These are phyloP conservation scores for Pythium periplocum DNA, from an alignment of 352 stramenopile species.

Conservation along the genomic window DNA sequence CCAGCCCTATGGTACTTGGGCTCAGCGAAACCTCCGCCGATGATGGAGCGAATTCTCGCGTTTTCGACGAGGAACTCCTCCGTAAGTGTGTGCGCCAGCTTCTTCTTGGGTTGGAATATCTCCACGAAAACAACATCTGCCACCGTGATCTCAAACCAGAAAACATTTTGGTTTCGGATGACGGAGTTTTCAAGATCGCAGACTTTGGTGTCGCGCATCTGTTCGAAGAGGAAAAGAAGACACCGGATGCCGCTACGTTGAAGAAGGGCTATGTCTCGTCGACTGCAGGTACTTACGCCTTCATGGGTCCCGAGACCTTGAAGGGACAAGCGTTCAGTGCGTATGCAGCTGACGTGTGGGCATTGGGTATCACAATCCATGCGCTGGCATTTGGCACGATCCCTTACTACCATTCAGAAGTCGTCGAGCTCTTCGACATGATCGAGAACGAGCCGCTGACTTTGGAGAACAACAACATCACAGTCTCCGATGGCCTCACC, in stretches of 20 bases:
- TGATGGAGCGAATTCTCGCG: slow-evolving; percentile 2
- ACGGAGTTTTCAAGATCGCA: slow-evolving; percentile 77
- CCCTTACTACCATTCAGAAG: slow-evolving; percentile 79
- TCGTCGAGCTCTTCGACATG: slow-evolving; percentile 80
- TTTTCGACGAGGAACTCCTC: slow-evolving; percentile 52
- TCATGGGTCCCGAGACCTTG: slow-evolving; percentile 80
- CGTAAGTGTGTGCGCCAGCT: slow-evolving; percentile 65
- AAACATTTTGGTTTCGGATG: slow-evolving; percentile 70
- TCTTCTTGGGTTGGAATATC: slow-evolving; percentile 72
- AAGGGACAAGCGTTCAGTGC: slow-evolving; percentile 75
- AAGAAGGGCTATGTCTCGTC: slow-evolving; percentile 75
- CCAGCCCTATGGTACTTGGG: slow-evolving; percentile 9
- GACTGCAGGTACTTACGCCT: slow-evolving; percentile 80
- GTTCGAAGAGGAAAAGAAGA: slow-evolving; percentile 54
- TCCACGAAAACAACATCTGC: slow-evolving; percentile 85
- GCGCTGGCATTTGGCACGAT: slow-evolving; percentile 74
- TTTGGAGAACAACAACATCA: slow-evolving; percentile 27
- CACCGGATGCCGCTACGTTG: not conserved
- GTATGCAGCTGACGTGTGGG: slow-evolving; percentile 84
- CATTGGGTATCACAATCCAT: slow-evolving; percentile 80
- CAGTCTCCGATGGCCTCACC: slow-evolving; percentile 28
- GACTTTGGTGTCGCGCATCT: slow-evolving; percentile 84
- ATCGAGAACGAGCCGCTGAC: slow-evolving; percentile 59
- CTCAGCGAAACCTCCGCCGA: not conserved
- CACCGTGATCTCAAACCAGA: slow-evolving; percentile 84